Conservation (phyloP, 345 rosid genomes). For the Reutealis trisperma region DNA sequence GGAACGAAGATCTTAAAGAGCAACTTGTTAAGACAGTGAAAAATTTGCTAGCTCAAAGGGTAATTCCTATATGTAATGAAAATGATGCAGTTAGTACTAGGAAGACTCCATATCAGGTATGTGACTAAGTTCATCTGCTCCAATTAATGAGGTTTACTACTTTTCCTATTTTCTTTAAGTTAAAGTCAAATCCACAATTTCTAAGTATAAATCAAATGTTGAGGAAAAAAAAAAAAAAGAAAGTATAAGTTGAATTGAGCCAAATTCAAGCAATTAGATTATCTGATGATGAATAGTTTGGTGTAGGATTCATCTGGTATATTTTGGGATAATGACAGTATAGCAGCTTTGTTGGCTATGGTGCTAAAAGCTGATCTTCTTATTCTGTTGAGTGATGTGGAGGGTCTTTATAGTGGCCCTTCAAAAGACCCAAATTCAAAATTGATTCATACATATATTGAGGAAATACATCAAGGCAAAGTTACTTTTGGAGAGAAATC, state of each 20-base stretch:
- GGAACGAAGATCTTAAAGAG: slow-evolving; percentile 72
- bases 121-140: not conserved
- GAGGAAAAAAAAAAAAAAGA: no score
- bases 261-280: no score
- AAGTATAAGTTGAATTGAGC: no score
- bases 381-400: slow-evolving; percentile 91
- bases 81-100: slow-evolving; percentile 97
- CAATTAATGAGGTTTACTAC: not conserved
- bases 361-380: slow-evolving; percentile 96
- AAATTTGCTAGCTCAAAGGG: slow-evolving; percentile 62
- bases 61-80: slow-evolving; percentile 91
- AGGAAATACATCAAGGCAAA: slow-evolving; percentile 76
- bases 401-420: slow-evolving; percentile 96
- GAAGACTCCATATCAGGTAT: slow-evolving; percentile 96
- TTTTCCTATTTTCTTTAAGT: not conserved
- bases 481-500: slow-evolving; percentile 98
- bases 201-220: no score
- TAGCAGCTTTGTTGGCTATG: slow-evolving; percentile 88
- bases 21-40: slow-evolving; percentile 77
- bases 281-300: no score
- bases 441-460: slow-evolving; percentile 80
- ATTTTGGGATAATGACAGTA: slow-evolving; percentile 99
- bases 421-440: slow-evolving; percentile 87
- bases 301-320: slow-evolving; percentile 96
- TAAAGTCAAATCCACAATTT: no score